Percentiles rank a stretch among this genome's conserved stretches.
These are phyloP conservation scores for Solanum verrucosum DNA, from an alignment of 257 asterid genomes.

Conservation along the genomic window DNA sequence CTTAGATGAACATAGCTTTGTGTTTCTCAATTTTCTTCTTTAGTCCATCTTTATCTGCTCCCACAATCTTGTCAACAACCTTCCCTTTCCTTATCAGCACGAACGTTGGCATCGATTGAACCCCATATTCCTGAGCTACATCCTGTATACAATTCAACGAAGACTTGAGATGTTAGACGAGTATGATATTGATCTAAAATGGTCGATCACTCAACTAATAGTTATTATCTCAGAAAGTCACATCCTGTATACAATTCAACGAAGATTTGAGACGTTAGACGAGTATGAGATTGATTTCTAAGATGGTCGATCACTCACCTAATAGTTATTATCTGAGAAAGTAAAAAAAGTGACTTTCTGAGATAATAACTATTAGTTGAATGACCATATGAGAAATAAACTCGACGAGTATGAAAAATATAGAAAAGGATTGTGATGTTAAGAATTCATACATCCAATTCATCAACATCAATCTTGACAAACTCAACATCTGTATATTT, in stretches of 20 bases:
- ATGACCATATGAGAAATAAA: not conserved
- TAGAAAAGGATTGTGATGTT: not conserved
- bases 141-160: constrained; percentile 25
- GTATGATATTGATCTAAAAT: not conserved
- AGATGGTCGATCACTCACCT: not conserved
- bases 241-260: not conserved
- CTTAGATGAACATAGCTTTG: constrained; percentile 6
- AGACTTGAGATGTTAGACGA: not conserved
- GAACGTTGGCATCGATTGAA: constrained; percentile 61
- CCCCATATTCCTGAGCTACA: constrained; percentile 56
- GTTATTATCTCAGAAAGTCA: not conserved
- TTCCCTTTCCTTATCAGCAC: constrained; percentile 52
- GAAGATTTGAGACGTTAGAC: not conserved
- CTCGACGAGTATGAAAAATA: not conserved
- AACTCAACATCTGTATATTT: constrained; percentile 22
- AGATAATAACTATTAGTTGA: not conserved
- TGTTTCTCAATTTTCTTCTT: constrained; percentile 48
- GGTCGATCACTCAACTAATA: not conserved
- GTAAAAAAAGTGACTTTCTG: rapidly evolving
- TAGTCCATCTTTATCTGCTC: constrained; percentile 48
- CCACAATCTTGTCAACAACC: constrained; percentile 44
- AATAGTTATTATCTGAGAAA: not conserved
- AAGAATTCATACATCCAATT: not conserved
- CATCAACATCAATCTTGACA: constrained; percentile 37
- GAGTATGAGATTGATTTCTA: not conserved